Evolutionary conservation across 1,284 basidiomycete genomes (phyloP), one percentile per base, ranked within the genome.

Genomic region (Neonothopanus nambi): DNA sequence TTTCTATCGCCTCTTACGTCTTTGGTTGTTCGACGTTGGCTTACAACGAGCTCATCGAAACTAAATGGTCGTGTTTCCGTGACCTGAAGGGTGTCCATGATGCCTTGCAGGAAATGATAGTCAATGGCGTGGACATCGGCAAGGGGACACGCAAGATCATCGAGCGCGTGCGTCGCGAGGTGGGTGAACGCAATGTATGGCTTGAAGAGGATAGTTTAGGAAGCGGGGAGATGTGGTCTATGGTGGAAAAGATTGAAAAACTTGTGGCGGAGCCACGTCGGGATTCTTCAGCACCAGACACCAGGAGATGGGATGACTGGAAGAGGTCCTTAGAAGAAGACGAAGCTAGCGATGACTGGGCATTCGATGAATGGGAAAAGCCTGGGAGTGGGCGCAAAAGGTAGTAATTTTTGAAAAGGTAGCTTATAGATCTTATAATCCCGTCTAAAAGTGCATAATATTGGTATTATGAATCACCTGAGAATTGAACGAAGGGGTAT

Each of bases 31-130:
- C 89, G 5, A 89, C 91, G 0, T 77, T 78, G 3, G 89, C 85
- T 1, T 95, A 95, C 70, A 93, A 94, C 67, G 90, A 95, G 68
- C 77, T 93, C 28, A 80, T 95, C 38, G 74, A 81, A 59, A 90
- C 87, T 11, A 82, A 82, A 26, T 95, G 93, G 93, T 70, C 73
- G n/a, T 82, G 78, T 55, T 93, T 94, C 75, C 80, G 80, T 15
- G 91, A 95, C 69, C 70, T 94, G 30, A 77, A 80, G 42, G 89
- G 87, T 17, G 86, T 93, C 0, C 78, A 79, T 49, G 79, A 80
- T 21, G 82, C 85, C 15, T 70, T 94, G 5, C 78, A 84, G 55
- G 93, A 95, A 70, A 95, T 95, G 93, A 69, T 74, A 20, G 77
- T 82, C 35, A 91, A 93, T 60, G 90, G 86, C 5, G 82, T 95